A percentile compares a stretch with the other conserved stretches of the same genome.
These are phyloP conservation scores for Evansstolkia leycettana DNA, from an alignment of 495 filamentous ascomycete genomes.

Conservation along the genomic window DNA sequence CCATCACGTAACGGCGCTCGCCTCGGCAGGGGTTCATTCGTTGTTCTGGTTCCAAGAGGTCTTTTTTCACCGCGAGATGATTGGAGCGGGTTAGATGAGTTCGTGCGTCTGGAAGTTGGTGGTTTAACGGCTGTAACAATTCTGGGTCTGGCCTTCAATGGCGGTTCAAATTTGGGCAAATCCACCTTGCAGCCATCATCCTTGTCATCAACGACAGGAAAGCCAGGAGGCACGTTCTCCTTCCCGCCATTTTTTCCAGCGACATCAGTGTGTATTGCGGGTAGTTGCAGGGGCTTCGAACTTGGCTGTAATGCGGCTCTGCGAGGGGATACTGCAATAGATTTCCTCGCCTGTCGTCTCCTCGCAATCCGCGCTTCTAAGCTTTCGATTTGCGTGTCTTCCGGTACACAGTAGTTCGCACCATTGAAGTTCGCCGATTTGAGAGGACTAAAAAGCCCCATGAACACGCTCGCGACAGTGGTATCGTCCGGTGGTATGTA, in stretches of 20 bases:
- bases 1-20: slow-evolving; percentile 5
- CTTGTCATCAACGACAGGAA: slow-evolving; percentile 4
- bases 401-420: background rate
- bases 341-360: slow-evolving; percentile 18
- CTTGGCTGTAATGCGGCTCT: slow-evolving; percentile 27
- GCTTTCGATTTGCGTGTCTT: slow-evolving; percentile 13
- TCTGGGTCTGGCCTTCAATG: too few species aligned
- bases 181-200: slow-evolving; percentile 6
- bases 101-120: background rate
- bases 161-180: background rate
- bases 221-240: slow-evolving; percentile 34
- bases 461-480: slow-evolving; percentile 27
- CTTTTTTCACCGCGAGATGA: too few species aligned
- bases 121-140: too few species aligned
- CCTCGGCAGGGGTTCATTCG: background rate
- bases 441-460: slow-evolving; percentile 27
- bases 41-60: background rate
- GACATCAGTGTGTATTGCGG: slow-evolving; percentile 16
- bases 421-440: slow-evolving; percentile 10
- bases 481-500: slow-evolving; percentile 32
- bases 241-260: slow-evolving; percentile 33
- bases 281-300: slow-evolving; percentile 19
- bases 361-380: slow-evolving; percentile 13
- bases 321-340: slow-evolving; percentile 14
- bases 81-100: too few species aligned